Evolutionary conservation across 495 filamentous ascomycete genomes (phyloP).

Genomic region (Lasiosphaeriaceae sp.): DNA sequence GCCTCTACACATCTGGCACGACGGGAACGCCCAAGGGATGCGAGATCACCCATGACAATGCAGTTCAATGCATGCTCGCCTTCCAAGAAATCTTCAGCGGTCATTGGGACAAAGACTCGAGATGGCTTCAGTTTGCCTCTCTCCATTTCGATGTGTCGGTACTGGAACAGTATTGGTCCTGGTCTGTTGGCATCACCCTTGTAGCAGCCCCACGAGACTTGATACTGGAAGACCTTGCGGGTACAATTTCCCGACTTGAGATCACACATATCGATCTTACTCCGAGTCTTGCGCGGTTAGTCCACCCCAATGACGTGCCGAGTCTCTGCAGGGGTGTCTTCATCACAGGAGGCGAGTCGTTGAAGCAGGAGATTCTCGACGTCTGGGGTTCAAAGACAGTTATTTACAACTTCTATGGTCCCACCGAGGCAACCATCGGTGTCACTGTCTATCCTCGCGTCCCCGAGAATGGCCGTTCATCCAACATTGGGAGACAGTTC

Average conservation of each 20-base stretch:
- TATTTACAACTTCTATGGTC: slow-evolving; percentile 78
- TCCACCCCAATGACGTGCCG: slow-evolving; percentile 65
- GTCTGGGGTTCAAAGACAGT: slow-evolving; percentile 59
- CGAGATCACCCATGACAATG: slow-evolving; percentile 68
- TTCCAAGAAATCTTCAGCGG: slow-evolving; percentile 65
- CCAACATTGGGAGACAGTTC: slow-evolving; percentile 83
- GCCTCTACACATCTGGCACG: slow-evolving; percentile 78
- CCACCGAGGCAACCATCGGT: slow-evolving; percentile 88
- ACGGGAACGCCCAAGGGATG: slow-evolving; percentile 79
- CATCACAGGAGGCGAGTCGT: slow-evolving; percentile 69
- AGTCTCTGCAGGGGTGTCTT: slow-evolving; percentile 66
- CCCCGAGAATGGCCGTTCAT: slow-evolving; percentile 63
- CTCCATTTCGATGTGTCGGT: slow-evolving; percentile 89
- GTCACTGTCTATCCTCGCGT: slow-evolving; percentile 75
- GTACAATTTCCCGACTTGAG: slow-evolving; percentile 59
- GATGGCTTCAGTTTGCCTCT: slow-evolving; percentile 83
- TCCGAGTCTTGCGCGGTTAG: slow-evolving; percentile 58
- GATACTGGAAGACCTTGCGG: slow-evolving; percentile 70
- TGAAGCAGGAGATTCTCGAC: slow-evolving; percentile 70
- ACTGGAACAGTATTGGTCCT: slow-evolving; percentile 85
- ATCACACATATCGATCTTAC: slow-evolving; percentile 89
- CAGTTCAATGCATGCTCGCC: slow-evolving; percentile 70
- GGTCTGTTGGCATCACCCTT: slow-evolving; percentile 78
- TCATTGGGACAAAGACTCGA: slow-evolving; percentile 64
- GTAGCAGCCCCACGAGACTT: slow-evolving; percentile 73